These are phyloP conservation scores for Graphilbum sp. DNA, from an alignment of 2,329 filamentous ascomycete species.

Conservation along the genomic window DNA sequence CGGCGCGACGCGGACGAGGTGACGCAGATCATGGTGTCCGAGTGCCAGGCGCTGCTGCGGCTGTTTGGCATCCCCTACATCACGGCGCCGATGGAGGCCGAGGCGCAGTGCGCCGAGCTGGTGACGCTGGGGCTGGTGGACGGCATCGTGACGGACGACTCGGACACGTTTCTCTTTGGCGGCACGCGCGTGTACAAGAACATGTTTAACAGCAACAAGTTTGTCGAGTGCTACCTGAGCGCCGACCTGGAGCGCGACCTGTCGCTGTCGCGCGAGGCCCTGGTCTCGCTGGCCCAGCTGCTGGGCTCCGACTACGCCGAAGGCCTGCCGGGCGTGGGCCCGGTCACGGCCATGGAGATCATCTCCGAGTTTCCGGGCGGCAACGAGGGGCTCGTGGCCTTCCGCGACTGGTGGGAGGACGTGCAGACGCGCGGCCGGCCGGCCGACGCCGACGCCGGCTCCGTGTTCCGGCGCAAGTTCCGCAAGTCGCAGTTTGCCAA, in stretches of 20 bases:
- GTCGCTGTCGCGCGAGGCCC: constrained; percentile 66
- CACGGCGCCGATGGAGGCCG: constrained; percentile 96
- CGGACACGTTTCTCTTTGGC: constrained; percentile 90
- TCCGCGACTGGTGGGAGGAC: constrained; percentile 74
- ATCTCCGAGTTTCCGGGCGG: constrained; percentile 68
- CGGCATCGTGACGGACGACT: constrained; percentile 94
- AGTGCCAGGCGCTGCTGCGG: constrained; percentile 79
- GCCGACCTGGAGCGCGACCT: constrained; percentile 79
- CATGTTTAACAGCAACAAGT: constrained; percentile 98
- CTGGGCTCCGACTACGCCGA: constrained; percentile 93
- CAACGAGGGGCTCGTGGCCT: constrained; percentile 46
- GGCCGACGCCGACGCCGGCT: constrained; percentile 42
- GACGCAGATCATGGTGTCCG: constrained; percentile 85
- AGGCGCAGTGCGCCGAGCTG: constrained; percentile 91
- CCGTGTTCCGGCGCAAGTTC: constrained; percentile 71
- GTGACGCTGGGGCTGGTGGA: constrained; percentile 79
- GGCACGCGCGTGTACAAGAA: constrained; percentile 97
- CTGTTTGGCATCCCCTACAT: constrained; percentile 93
- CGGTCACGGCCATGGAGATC: constrained; percentile 88
- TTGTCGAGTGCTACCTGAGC: constrained; percentile 85
- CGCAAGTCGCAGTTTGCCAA: constrained; percentile 63
- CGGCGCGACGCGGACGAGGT: constrained; percentile 93
- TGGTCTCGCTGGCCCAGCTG: constrained; percentile 81
- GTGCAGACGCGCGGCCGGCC: constrained; percentile 54
- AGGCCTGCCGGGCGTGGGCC: constrained; percentile 76